phyloP scores from a whole-genome alignment of 2,329 filamentous ascomycete genomes.

The Alternaria arborescens region DNA sequence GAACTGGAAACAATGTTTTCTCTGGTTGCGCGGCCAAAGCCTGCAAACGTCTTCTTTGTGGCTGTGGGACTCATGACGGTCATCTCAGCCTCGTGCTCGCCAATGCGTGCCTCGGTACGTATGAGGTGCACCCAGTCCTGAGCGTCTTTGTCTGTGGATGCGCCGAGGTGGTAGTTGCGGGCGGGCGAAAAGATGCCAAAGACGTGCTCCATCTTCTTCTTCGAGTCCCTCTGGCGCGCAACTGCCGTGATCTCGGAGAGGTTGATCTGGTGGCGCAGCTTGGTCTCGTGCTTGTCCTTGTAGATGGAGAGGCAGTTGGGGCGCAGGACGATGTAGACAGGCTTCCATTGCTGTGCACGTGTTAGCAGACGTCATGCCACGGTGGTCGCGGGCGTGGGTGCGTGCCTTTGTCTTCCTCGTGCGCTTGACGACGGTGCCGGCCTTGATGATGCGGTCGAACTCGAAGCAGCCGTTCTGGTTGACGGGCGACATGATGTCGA shows the following conservation, averaged over 20 bases:
- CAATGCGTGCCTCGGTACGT: conserved; percentile 79
- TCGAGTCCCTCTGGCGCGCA: conserved; percentile 85
- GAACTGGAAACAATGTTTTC: conserved; percentile 54
- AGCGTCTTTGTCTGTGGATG: conserved; percentile 74
- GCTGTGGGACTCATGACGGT: conserved; percentile 72
- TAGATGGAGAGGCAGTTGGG: conserved; percentile 92
- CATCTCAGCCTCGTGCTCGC: conserved; percentile 88
- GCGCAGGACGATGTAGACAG: conserved; percentile 86
- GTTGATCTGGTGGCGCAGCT: conserved; percentile 86
- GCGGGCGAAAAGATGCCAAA: conserved; percentile 93
- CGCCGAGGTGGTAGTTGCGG: conserved; percentile 90
- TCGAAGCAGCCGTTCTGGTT: conserved; percentile 96
- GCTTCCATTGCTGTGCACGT: conserved; percentile 79
- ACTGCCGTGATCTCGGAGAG: conserved; percentile 92
- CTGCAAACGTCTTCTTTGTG: conserved; percentile 57
- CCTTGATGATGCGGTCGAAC: conserved; percentile 92
- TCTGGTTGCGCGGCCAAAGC: conserved; percentile 47
- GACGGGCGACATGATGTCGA: conserved; percentile 81
- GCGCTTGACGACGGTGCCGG: conserved; percentile 84
- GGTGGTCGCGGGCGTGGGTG: neutral
- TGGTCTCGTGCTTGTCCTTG: conserved; percentile 88
- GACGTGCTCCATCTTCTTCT: conserved; percentile 83
- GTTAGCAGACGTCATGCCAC: conserved; percentile 16
- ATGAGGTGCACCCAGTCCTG: conserved; percentile 88
- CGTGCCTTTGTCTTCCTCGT: conserved; percentile 80